Evolutionary conservation across 2,329 filamentous ascomycete species (phyloP), one percentile per base, ranked within the genome.

Genomic region (Fusarium subglutinans): DNA sequence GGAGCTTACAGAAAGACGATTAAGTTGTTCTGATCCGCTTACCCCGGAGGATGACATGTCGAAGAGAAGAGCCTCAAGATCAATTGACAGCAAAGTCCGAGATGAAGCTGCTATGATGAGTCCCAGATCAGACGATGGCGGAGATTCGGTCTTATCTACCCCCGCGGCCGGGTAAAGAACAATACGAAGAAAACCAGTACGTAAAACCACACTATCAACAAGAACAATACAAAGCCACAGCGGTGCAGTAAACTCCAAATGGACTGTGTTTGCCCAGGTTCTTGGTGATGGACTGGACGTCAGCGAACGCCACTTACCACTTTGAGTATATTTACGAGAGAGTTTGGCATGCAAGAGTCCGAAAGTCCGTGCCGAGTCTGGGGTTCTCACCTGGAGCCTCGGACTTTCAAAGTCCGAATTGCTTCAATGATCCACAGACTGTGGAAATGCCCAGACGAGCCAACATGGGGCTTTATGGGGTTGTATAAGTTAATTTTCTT

Each of bases 1-100:
- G 8, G 30, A 48, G 57, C 75, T 63, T 22, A 78, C 77, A 35
- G 77, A 78, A 38, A 78, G 74, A 38, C 76, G 77, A 38, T 78
- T 78, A 11, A 77, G 60, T 63, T 77, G 72, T 37, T 76, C 73
- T 26, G 72, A 38, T 43, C 65, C 65, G 41, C 63, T 58, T 45
- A 26, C 35, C 4, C 53, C 43, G 28, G 72, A 41, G 14, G 30
- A 41, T 9, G 69, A 73, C 72, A 74, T 75, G 9, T 41, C n/a
- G 54, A n/a, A 38, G 30, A 35, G 33, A 35, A 35, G 14, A 54
- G 33, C 24, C 45, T 55, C 51, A 51, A 51, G n/a, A 44, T 35
- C 18, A 22, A 12, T 35, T n/a, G n/a, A 20, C 43, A 54, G 20
- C 22, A 74, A 59, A 61, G 72, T 59, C 70, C 61, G 70, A 41